Percentiles rank a stretch among this genome's conserved stretches.
phyloP scores from a whole-genome alignment of 768 basidiomycete species.

The Suillus weaverae region DNA sequence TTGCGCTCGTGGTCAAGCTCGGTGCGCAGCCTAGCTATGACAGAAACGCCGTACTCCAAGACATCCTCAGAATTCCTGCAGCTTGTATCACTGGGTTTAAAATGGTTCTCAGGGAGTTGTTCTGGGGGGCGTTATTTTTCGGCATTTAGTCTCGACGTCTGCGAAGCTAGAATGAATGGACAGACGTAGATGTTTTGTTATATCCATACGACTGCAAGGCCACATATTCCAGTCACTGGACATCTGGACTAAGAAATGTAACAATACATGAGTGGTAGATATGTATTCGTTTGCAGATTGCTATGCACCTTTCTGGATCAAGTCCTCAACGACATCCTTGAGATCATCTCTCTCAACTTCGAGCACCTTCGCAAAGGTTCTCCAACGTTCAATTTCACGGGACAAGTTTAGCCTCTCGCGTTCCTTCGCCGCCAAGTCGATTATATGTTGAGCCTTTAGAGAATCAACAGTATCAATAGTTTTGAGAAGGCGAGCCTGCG shows the following conservation, averaged over 20 bases:
- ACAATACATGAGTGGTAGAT: slow-evolving; percentile 3
- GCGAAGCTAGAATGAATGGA: slow-evolving; percentile 15
- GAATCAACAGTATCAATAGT: slow-evolving; percentile 52
- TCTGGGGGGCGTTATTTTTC: slow-evolving; percentile 17
- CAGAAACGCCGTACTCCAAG: slow-evolving; percentile 42
- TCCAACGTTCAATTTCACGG: slow-evolving; percentile 39
- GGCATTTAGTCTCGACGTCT: slow-evolving; percentile 12
- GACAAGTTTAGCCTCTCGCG: slow-evolving; percentile 36
- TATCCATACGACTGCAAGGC: slow-evolving; percentile 45
- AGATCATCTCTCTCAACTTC: slow-evolving; percentile 55
- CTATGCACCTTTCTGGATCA: slow-evolving; percentile 61
- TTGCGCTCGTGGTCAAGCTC: slow-evolving; percentile 47
- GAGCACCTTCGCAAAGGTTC: slow-evolving; percentile 29
- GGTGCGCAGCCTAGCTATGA: slow-evolving; percentile 43
- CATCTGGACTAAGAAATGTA: slow-evolving; percentile 39
- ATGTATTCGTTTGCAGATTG: too few relatives aligned
- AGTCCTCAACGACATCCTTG: slow-evolving; percentile 49
- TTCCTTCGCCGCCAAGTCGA: slow-evolving; percentile 39
- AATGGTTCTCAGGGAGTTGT: slow-evolving; percentile 9
- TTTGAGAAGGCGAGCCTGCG: slow-evolving; percentile 48
- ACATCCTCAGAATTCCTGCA: slow-evolving; percentile 26
- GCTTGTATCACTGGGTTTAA: neutral
- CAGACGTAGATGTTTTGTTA: slow-evolving; percentile 46
- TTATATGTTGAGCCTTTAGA: slow-evolving; percentile 37
- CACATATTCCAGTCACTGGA: slow-evolving; percentile 45